These are phyloP conservation scores for Plasmodium vivax DNA, from an alignment of 169 alveolate species.

Conservation along the genomic window DNA sequence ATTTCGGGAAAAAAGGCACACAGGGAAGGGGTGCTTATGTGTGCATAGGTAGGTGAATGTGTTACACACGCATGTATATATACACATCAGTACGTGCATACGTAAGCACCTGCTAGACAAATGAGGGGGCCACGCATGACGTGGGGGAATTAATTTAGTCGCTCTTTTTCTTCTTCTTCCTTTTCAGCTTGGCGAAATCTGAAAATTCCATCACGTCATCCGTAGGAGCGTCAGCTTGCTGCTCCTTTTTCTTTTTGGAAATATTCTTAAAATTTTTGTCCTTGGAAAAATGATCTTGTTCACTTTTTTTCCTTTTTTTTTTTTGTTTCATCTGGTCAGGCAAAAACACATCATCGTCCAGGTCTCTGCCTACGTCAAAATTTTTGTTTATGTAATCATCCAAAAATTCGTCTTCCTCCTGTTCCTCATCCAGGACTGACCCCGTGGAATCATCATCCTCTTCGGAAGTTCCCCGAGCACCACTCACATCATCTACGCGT, in stretches of 20 bases:
- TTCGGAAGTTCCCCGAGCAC: not conserved
- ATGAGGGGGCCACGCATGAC: not conserved
- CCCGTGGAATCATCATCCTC: not conserved
- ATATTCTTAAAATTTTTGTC: not conserved
- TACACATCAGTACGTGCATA: not conserved
- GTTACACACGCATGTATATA: not conserved
- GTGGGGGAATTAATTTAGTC: not conserved
- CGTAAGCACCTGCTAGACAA: not conserved
- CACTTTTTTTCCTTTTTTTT: conserved; percentile 36
- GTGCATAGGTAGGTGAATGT: not conserved
- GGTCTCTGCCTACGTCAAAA: conserved; percentile 42
- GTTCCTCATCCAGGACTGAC: conserved; percentile 51
- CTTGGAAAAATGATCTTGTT: conserved; percentile 16
- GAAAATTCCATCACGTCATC: conserved; percentile 33
- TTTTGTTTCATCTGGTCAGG: not conserved
- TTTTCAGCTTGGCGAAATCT: conserved; percentile 37
- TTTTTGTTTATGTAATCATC: conserved; percentile 47
- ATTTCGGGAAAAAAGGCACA: not conserved
- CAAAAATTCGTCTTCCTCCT: conserved; percentile 55
- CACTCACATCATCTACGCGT: not conserved
- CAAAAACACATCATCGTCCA: not conserved
- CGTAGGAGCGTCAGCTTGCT: not conserved
- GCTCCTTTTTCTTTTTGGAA: not conserved
- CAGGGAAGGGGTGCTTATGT: not conserved
- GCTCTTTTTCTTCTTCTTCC: conserved; percentile 15